A percentile compares a stretch with the other conserved stretches of the same genome.
Evolutionary conservation across 352 stramenopile species (phyloP).

Genomic region (Globisporangium yorkense): DNA sequence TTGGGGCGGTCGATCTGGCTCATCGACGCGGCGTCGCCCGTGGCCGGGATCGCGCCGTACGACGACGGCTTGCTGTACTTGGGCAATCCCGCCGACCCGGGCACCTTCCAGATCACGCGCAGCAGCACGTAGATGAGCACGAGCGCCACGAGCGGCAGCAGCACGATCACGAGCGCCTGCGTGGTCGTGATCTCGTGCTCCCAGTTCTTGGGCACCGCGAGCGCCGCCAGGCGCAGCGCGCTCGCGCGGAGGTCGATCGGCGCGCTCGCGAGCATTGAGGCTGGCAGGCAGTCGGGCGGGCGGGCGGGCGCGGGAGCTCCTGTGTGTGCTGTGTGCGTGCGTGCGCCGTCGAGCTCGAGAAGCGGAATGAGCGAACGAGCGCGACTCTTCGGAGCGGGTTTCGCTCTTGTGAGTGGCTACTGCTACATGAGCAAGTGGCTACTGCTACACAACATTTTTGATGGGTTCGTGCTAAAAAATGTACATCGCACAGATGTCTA

Average conservation of each 20-base stretch:
- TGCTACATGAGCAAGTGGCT: too few relatives aligned
- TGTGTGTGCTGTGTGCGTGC: too few relatives aligned
- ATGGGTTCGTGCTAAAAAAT: too few relatives aligned
- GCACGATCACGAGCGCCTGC: conserved; percentile 21
- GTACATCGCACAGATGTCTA: too few relatives aligned
- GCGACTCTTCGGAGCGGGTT: too few relatives aligned
- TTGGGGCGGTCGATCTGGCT: conserved; percentile 29
- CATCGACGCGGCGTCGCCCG: conserved; percentile 17
- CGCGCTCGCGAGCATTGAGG: not conserved
- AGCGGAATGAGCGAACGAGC: too few relatives aligned
- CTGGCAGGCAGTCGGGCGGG: too few relatives aligned
- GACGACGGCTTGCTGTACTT: conserved; percentile 26
- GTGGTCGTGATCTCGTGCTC: conserved; percentile 17
- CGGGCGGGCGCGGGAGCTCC: too few relatives aligned
- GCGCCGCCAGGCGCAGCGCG: not conserved
- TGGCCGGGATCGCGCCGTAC: conserved; percentile 35
- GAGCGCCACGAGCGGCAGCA: conserved; percentile 43
- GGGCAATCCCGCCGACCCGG: conserved; percentile 24
- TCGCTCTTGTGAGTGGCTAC: too few relatives aligned
- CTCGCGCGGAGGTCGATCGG: not conserved
- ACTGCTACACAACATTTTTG: too few relatives aligned
- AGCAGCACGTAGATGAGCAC: conserved; percentile 57
- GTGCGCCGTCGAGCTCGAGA: too few relatives aligned
- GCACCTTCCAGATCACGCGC: conserved; percentile 57
- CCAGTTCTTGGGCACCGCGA: conserved; percentile 24